Percentiles rank a stretch among this genome's conserved stretches.
Evolutionary conservation across 176 grass and related monocot species (phyloP).

Genomic region (Triticum aestivum): DNA sequence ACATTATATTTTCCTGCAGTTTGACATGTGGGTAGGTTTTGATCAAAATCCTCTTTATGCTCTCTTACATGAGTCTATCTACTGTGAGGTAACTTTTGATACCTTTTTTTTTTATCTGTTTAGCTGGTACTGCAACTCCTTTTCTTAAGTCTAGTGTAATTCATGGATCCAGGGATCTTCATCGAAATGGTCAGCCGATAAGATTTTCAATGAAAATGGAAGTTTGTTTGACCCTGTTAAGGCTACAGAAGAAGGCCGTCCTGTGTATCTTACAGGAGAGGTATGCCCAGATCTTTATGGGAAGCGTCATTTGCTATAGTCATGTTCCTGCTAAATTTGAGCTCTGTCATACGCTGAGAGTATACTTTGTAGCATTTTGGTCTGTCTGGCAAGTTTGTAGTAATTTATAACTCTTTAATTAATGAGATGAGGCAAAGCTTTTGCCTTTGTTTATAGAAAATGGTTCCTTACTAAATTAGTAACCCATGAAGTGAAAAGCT

Average conservation of each 20-base stretch:
- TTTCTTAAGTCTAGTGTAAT: constrained; percentile 11
- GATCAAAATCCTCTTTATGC: constrained; percentile 88
- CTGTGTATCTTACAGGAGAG: constrained; percentile 94
- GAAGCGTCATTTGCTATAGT: neutral
- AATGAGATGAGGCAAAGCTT: neutral
- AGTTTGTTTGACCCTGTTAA: constrained; percentile 81
- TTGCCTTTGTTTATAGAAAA: neutral
- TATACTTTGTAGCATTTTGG: neutral
- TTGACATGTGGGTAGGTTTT: constrained; percentile 86
- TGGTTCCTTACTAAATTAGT: neutral
- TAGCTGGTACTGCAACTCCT: neutral
- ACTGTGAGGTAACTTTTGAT: constrained; percentile 64
- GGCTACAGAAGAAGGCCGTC: constrained; percentile 67
- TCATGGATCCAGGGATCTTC: constrained; percentile 60
- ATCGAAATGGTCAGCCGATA: constrained; percentile 89
- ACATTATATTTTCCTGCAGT: constrained; percentile 43
- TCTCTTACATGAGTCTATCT: constrained; percentile 87
- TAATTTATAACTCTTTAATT: neutral
- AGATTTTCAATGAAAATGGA: constrained; percentile 41
- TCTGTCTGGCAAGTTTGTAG: neutral
- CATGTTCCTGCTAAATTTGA: neutral
- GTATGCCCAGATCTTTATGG: constrained; percentile 30
- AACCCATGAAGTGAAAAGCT: neutral
- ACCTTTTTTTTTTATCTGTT: neutral
- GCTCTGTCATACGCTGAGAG: neutral